phyloP scores from a whole-genome alignment of 345 rosid genomes.

The Cardamine occulta region DNA sequence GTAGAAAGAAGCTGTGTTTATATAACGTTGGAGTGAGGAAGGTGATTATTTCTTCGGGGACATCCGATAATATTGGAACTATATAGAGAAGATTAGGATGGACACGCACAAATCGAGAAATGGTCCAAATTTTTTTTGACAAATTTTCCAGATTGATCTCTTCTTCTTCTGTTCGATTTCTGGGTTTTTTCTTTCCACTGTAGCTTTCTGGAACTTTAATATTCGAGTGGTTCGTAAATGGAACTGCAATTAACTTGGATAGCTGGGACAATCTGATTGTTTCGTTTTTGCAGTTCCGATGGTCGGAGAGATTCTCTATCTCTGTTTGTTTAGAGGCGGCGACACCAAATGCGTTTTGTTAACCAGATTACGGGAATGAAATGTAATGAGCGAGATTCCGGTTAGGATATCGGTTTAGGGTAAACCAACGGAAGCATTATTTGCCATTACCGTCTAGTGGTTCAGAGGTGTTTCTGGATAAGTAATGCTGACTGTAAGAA shows the following conservation, averaged over 20 bases:
- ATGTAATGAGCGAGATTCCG: background rate
- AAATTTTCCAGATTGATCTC: background rate
- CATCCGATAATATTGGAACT: conserved; percentile 39
- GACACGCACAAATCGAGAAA: conserved; percentile 29
- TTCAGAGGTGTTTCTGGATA: background rate
- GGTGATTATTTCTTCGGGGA: conserved; percentile 20
- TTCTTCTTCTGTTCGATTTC: background rate
- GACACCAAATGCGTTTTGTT: background rate
- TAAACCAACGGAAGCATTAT: background rate
- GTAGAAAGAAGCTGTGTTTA: background rate
- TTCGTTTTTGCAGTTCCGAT: conserved; percentile 4
- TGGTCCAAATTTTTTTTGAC: conserved; percentile 7
- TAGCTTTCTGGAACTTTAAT: background rate
- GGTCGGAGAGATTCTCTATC: background rate
- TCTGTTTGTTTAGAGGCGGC: conserved; percentile 7
- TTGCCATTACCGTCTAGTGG: background rate
- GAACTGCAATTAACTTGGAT: background rate
- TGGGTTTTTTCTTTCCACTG: background rate
- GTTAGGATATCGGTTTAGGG: background rate
- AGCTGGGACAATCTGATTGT: background rate
- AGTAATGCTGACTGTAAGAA: background rate
- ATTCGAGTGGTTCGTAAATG: background rate
- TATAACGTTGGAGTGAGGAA: accelerated
- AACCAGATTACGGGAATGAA: background rate
- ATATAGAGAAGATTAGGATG: conserved; percentile 35